Evolutionary conservation across 805 yeast genomes (phyloP).

Genomic region (Pichia rugopelliculosa): DNA sequence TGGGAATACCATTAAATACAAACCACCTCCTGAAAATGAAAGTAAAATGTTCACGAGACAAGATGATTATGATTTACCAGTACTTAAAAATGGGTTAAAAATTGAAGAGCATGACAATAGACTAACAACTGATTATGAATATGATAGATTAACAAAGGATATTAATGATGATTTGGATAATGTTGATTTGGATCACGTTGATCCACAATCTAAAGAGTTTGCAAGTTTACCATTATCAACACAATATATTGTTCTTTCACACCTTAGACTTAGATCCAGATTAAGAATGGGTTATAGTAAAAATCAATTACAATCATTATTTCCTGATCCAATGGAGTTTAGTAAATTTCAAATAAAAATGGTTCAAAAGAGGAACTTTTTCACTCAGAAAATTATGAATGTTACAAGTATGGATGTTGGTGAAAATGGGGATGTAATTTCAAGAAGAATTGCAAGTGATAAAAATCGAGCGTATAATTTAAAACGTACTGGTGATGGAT

Average conservation of each 20-base stretch:
- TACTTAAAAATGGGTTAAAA: conserved; percentile 39
- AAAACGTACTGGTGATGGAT: conserved; percentile 72
- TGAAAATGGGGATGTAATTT: conserved; percentile 29
- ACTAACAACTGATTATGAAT: conserved; percentile 66
- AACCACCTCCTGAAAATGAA: conserved; percentile 12
- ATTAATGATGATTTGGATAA: conserved; percentile 58
- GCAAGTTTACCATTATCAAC: conserved; percentile 70
- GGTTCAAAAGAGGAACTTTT: conserved; percentile 85
- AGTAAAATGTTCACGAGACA: conserved; percentile 37
- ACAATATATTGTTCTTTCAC: conserved; percentile 81
- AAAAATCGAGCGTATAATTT: conserved; percentile 68
- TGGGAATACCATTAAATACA: neutral
- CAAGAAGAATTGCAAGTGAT: conserved; percentile 75
- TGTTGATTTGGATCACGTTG: conserved; percentile 62
- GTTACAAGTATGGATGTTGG: conserved; percentile 71
- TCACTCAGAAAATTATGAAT: conserved; percentile 81
- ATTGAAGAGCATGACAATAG: conserved; percentile 59
- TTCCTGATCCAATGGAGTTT: conserved; percentile 83
- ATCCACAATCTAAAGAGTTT: conserved; percentile 79
- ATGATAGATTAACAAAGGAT: conserved; percentile 50
- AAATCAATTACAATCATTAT: conserved; percentile 74
- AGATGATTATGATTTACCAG: conserved; percentile 87
- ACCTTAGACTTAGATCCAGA: conserved; percentile 74
- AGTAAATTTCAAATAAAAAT: conserved; percentile 88
- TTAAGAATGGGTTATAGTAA: conserved; percentile 92